phyloP scores from a whole-genome alignment of 257 asterid genomes.

The Leonotis leonurus region DNA sequence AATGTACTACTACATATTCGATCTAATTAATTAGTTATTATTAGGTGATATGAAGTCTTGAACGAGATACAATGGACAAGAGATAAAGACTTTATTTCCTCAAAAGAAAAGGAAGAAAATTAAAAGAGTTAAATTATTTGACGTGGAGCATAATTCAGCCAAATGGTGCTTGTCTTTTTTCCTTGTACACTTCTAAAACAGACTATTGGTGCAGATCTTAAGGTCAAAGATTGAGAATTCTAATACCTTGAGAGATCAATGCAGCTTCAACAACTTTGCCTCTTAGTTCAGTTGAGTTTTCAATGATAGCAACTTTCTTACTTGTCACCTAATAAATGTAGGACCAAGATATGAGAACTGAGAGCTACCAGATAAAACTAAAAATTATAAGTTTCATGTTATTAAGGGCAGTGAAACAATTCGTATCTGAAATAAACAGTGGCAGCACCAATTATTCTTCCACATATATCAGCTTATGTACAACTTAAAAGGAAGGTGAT shows the following conservation, averaged over 20 bases:
- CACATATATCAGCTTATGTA: background rate
- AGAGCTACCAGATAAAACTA: conserved; percentile 4
- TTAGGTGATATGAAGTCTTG: too few species aligned
- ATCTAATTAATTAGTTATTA: too few species aligned
- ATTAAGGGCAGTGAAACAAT: background rate
- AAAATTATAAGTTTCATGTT: background rate
- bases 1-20: too few species aligned
- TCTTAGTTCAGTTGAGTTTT: conserved; percentile 55
- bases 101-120: too few species aligned
- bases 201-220: background rate
- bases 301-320: conserved; percentile 85
- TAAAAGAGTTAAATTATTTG: too few species aligned
- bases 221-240: conserved; percentile 16
- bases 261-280: conserved; percentile 72
- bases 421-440: background rate
- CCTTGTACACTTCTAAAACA: background rate
- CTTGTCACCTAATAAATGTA: conserved; percentile 59
- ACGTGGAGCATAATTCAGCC: too few species aligned
- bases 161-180: background rate
- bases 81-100: too few species aligned
- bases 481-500: background rate
- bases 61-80: too few species aligned
- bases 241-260: conserved; percentile 61
- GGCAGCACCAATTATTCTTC: background rate
- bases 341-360: conserved; percentile 11